Evolutionary conservation across 257 asterid genomes (phyloP).

Genomic region (Thymus quinquecostatus): DNA sequence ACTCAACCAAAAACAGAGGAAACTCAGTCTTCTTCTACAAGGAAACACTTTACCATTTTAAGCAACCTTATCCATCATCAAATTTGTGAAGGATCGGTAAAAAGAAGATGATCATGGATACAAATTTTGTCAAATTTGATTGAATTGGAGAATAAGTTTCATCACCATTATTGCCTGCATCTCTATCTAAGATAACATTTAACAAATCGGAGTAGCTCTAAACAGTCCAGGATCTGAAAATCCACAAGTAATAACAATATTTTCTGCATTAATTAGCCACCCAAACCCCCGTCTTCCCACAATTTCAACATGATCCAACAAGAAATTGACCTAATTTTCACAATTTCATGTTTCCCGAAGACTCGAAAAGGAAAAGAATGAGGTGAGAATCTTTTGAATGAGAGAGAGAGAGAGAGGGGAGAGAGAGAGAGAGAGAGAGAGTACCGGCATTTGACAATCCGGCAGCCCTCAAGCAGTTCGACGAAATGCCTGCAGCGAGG

Average conservation of each 20-base stretch:
- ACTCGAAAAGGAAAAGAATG: neutral
- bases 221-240: neutral
- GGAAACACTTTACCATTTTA: neutral
- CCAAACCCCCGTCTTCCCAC: neutral
- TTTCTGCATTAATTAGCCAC: neutral
- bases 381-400: neutral
- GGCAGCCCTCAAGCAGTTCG: slow-evolving; percentile 59
- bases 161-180: too few relatives aligned
- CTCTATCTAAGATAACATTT: neutral
- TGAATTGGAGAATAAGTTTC: neutral
- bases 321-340: neutral
- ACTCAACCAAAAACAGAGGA: neutral
- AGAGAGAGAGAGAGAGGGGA: neutral
- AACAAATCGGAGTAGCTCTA: neutral
- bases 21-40: neutral
- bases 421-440: neutral
- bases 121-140: neutral
- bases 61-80: neutral
- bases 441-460: slow-evolving; percentile 64
- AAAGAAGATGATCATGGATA: neutral
- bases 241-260: neutral
- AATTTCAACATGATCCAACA: slow-evolving; percentile 13
- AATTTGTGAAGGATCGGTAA: neutral
- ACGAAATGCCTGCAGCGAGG: slow-evolving; percentile 73
- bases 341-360: slow-evolving; percentile 6